Base-by-base conservation (phyloP, 768 basidiomycete species). In the Pleurotus citrinopileatus region DNA sequence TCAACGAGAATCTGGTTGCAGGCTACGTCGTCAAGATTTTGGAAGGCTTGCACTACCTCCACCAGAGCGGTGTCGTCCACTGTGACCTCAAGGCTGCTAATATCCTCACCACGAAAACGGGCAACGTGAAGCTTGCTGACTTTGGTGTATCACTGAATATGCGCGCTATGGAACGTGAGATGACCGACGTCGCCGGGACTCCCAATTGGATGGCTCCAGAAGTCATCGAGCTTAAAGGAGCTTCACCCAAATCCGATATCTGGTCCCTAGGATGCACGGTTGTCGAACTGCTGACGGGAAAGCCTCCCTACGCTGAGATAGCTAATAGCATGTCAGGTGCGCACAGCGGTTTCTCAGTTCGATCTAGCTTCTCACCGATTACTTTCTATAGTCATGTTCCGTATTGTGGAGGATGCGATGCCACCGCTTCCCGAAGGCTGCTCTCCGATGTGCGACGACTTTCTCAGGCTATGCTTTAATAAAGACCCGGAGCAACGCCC, bases 171-270 rank as follows among this genome's bases (percentile, higher is more conserved):
- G 89, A 88, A 61, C 79, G 83, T 22, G 89, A 91, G 64, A 86
- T 83, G 60, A 87, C 90, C 65, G 90, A 89, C 61, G 89, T 93
- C 23, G 87, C 90, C 6, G 96, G 96, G 8, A 99, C 96, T 8
- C 96, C 96, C 12, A 96, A 98, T 63, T 99, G 96, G 96, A 98
- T 99, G 94, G 95, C 95, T 9, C 96, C 96, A 2, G 96, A 99
- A 70, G 91, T 98, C 47, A 98, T 99, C 57, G 88, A 94, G 66
- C 81, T 98, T 53, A 89, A 94, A 67, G 95, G 95, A 3, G 91
- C 96, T 6, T 89, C 91, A n/a, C 78, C 87, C 0, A 94, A 94
- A 62, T 88, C 91, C 23, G 94, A 97, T 65, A 95, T 97, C 27
- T 97, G 94, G 94, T 96, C 94, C 0, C 70, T 99, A 58, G 96